Evolutionary conservation across 371 early-diverging fungal genomes (phyloP).

Genomic region (Syncephalastrum racemosum): DNA sequence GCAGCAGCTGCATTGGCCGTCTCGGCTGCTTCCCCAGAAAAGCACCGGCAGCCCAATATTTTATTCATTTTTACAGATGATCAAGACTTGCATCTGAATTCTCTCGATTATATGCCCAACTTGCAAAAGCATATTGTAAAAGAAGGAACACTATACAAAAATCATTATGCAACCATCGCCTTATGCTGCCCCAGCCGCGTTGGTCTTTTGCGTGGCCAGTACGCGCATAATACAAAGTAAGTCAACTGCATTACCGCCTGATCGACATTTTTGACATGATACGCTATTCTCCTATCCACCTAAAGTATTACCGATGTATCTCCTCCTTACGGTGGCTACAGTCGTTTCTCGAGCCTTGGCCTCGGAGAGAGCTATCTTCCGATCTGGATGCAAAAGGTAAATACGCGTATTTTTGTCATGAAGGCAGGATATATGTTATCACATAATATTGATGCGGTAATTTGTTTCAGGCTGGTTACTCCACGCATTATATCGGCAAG

Average conservation of each 20-base stretch:
- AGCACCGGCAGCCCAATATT: slow-evolving; percentile 49
- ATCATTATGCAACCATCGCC: slow-evolving; percentile 65
- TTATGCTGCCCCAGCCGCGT: slow-evolving; percentile 69
- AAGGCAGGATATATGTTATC: too few species aligned
- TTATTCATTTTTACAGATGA: slow-evolving; percentile 67
- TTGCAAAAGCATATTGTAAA: slow-evolving; percentile 62
- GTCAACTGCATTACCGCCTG: not conserved
- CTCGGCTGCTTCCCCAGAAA: too few species aligned
- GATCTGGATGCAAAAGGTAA: slow-evolving; percentile 25
- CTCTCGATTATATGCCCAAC: slow-evolving; percentile 61
- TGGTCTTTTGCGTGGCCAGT: slow-evolving; percentile 57
- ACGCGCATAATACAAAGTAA: slow-evolving; percentile 65
- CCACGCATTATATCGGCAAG: slow-evolving; percentile 67
- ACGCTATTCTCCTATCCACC: not conserved
- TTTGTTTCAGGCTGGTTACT: slow-evolving; percentile 47
- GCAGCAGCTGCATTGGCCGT: too few species aligned
- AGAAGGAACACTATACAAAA: slow-evolving; percentile 56
- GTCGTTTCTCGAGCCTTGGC: slow-evolving; percentile 42
- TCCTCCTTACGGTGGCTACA: slow-evolving; percentile 59
- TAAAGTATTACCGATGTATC: slow-evolving; percentile 45
- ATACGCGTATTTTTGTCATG: too few species aligned
- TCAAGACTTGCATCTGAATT: slow-evolving; percentile 56
- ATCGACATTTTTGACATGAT: not conserved
- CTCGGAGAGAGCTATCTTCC: slow-evolving; percentile 53
- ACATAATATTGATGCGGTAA: too few species aligned